Base-by-base conservation (phyloP, 2,329 filamentous ascomycete genomes). In the Diplodia seriata region DNA sequence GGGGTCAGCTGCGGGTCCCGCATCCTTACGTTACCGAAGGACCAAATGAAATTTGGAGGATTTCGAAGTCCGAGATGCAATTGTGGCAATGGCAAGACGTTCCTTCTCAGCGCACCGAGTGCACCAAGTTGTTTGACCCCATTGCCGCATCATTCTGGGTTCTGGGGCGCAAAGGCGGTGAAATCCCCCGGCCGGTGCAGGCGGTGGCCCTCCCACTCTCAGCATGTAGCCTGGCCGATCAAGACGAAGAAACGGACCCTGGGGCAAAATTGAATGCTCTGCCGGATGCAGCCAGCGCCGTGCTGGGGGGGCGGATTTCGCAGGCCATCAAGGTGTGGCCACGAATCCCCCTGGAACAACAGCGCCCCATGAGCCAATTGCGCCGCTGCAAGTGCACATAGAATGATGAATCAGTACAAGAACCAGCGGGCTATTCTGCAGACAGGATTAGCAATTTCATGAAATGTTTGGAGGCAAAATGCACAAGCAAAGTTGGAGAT, bases 211-310 rank as follows among this genome's bases (percentile, higher is more conserved):
- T 63, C 59, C 31, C 59, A 38, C 47, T 51, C 36, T 15, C n/a
- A 63, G 26, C 47, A 63, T 63, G 47, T n/a, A 63, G 59, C 26
- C n/a, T 38, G 31, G 59, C 31, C 59, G 40, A 61, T 61, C 57
- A 33, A 23, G n/a, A 49, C 7, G 43, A 47, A 38, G 59, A 53
- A 51, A 51, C 15, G 20, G 59, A 63, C 47, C 59, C 59, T 51
- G 47, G 36, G 29, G 9, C 40, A 61, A 61, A 9, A 33, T 26
- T 31, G 8, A 18, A 12, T n/a, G 20, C 49, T 15, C 4, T 20
- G 8, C 4, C 36, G 15, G 14, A 33, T 2, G 14, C 8, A 6
- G 33, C 15, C 40, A 47, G 40, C 7, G 18, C 3, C 2, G 14
- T 47, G 7, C 40, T 47, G 3, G 5, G 31, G 31, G 9, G 40